phyloP scores from a whole-genome alignment of 441 rosid genomes.

The Capsella rubella region DNA sequence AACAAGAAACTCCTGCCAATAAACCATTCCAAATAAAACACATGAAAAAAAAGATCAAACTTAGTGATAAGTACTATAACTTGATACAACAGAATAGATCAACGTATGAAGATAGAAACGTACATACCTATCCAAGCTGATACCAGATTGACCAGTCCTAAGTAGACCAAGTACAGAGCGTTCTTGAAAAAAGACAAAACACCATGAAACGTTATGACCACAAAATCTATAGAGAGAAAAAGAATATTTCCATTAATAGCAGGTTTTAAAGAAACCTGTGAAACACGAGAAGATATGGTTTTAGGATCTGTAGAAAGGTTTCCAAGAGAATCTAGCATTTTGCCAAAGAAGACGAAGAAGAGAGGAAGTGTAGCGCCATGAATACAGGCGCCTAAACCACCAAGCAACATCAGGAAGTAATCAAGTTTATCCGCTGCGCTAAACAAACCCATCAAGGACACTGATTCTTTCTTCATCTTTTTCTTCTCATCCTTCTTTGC shows the following conservation, averaged over 20 bases:
- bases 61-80: not conserved
- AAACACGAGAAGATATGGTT: constrained; percentile 57
- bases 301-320: constrained; percentile 61
- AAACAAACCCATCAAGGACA: constrained; percentile 71
- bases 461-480: constrained; percentile 44
- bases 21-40: not conserved
- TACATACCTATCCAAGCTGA: constrained; percentile 81
- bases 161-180: constrained; percentile 74
- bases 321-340: constrained; percentile 78
- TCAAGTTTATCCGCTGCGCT: constrained; percentile 68
- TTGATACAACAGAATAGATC: not conserved
- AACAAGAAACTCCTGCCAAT: constrained; percentile 50
- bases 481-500: constrained; percentile 9
- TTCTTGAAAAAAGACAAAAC: constrained; percentile 51
- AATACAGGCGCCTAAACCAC: constrained; percentile 62
- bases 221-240: not conserved
- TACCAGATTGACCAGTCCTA: constrained; percentile 59
- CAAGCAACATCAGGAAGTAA: constrained; percentile 62
- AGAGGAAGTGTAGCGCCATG: constrained; percentile 78
- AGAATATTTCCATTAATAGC: not conserved
- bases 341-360: constrained; percentile 71
- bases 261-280: constrained; percentile 52
- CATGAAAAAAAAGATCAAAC: not conserved
- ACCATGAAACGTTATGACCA: not conserved
- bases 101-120: constrained; percentile 1